Evolutionary conservation across 768 basidiomycete species (phyloP).

Genomic region (Tylopilus intermedius): DNA sequence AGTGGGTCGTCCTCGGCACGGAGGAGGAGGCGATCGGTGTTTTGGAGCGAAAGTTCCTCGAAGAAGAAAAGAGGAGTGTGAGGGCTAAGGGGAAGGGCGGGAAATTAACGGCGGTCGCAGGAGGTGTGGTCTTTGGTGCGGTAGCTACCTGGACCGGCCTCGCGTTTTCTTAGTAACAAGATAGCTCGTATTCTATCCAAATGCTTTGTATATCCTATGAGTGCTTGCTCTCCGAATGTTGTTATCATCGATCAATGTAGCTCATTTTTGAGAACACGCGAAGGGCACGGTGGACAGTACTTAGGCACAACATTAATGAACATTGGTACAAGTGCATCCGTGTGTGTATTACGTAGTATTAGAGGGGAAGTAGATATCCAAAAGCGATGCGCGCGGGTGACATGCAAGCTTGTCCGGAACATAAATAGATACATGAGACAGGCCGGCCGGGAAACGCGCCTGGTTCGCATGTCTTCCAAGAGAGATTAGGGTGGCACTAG

Average conservation of each 20-base stretch:
- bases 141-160: slow-evolving; percentile 57
- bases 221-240: not conserved
- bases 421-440: not conserved
- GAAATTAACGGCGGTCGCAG: slow-evolving; percentile 44
- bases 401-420: not conserved
- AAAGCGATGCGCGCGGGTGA: not conserved
- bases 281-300: not conserved
- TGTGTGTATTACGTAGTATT: not conserved
- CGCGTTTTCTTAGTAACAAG: slow-evolving; percentile 40
- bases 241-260: slow-evolving; percentile 1
- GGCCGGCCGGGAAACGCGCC: not conserved
- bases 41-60: slow-evolving; percentile 24
- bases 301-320: not conserved
- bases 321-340: not conserved
- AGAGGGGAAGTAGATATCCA: not conserved
- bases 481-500: not conserved
- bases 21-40: slow-evolving; percentile 42
- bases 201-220: not conserved
- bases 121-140: slow-evolving; percentile 57
- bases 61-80: slow-evolving; percentile 26
- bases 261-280: not conserved
- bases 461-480: slow-evolving; percentile 4
- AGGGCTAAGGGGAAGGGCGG: slow-evolving; percentile 18
- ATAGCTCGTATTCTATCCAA: not conserved
- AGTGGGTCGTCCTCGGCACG: slow-evolving; percentile 51